Evolutionary conservation across 345 rosid species (phyloP).

Genomic region (Ailanthus altissimus): DNA sequence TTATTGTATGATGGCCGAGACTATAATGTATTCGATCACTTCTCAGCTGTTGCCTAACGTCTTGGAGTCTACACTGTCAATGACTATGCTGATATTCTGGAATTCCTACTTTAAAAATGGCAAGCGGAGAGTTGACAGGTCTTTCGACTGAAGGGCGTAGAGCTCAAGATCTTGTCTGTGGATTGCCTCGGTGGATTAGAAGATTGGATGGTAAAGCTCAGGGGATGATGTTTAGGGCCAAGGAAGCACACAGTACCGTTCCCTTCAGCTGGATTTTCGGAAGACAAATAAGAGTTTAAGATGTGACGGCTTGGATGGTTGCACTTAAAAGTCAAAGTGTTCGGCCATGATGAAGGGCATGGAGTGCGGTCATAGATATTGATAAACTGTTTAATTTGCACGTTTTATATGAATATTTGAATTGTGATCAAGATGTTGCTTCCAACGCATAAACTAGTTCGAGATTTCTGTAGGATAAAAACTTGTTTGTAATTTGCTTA

Average conservation of each 20-base stretch:
- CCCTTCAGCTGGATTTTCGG: slow-evolving; percentile 46
- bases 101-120: slow-evolving; percentile 39
- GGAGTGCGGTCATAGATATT: no score
- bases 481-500: no score
- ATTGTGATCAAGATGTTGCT: no score
- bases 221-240: slow-evolving; percentile 11
- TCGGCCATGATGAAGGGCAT: no score
- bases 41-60: slow-evolving; percentile 38
- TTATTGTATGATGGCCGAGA: slow-evolving; percentile 39
- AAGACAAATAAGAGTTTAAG: slow-evolving; percentile 29
- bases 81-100: slow-evolving; percentile 43
- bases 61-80: slow-evolving; percentile 42
- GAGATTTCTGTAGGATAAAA: no score
- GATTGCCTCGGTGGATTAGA: slow-evolving; percentile 34
- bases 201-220: slow-evolving; percentile 39
- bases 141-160: slow-evolving; percentile 34
- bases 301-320: no score
- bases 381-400: no score
- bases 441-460: no score
- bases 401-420: no score
- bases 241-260: slow-evolving; percentile 13
- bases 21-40: slow-evolving; percentile 34
- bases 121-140: slow-evolving; percentile 32
- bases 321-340: no score
- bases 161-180: slow-evolving; percentile 40